Base-by-base conservation (phyloP, 139 green algal genomes). In the Eudorina sp. region DNA sequence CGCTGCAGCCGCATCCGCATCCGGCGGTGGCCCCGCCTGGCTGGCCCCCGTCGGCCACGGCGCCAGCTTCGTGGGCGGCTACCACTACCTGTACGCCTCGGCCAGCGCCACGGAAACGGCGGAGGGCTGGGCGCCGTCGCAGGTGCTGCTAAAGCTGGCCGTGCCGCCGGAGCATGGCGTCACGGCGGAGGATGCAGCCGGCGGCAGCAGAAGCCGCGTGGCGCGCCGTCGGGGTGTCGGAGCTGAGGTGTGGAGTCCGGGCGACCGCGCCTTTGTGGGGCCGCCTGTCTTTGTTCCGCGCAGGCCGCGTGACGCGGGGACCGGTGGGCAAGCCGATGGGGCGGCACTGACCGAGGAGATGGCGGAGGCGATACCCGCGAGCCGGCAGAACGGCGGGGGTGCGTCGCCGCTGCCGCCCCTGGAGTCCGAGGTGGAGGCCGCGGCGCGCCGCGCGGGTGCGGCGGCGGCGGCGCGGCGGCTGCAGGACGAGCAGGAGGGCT, bases 181-280 rank as follows among this genome's bases (percentile, higher is more conserved):
- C 53, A 25, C 31, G 31, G 66, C 34, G 31, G 38, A 31, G 66
- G n/a, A 31, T 4, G 66, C 66, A 45, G 66, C 31, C 25, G 66
- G 38, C 38, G 3, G n/a, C 62, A 34, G 62, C 27, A 31, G 31
- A 2, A 72, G 62, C 62, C 18, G 41, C 72, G 16, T 73, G 46
- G 25, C 58, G 3, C 78, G 80, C 3, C 45, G 80, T 5, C 60
- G 80, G 8, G 73, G 68, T 34, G 18, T 46, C 1, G 53, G 48
- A 7, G 14, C 66, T 7, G 46, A 90, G 79, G 69, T 84, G 53
- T 90, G 78, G 78, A 34, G 18, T 2, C 87, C 87, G 13, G 87
- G 87, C 11, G 78, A 88, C 53, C 87, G 78, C 0, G 84, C 40
- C 13, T 90, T 90, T 45, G 16, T 83, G 1, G 70, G 79, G 4